A percentile compares a stretch with the other conserved stretches of the same genome.
Evolutionary conservation across 176 grass and related monocot species (phyloP).

Genomic region (Lolium multiflorum): DNA sequence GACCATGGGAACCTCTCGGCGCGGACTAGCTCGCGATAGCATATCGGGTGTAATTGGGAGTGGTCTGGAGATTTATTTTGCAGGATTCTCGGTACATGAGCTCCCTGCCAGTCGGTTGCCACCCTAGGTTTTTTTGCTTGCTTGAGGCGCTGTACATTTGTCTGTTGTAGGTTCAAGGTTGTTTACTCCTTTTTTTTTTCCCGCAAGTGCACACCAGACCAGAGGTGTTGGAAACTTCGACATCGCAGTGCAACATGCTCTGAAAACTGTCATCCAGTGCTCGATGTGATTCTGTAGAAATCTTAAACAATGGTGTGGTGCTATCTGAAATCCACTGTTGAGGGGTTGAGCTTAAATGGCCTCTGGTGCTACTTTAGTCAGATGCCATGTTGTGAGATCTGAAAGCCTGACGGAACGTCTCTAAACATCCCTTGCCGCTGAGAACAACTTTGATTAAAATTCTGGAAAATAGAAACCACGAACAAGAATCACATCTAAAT

Average conservation of each 20-base stretch:
- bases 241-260: not conserved
- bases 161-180: conserved; percentile 31
- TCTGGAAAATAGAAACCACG: no score
- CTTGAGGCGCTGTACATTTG: conserved; percentile 36
- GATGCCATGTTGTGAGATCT: not conserved
- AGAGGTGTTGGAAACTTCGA: not conserved
- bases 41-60: conserved; percentile 27
- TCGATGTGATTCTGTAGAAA: no score
- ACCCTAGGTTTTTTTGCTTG: conserved; percentile 25
- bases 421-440: no score
- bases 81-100: not conserved
- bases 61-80: conserved; percentile 23
- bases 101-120: no score
- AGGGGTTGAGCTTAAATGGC: not conserved
- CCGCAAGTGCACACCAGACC: not conserved
- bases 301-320: no score
- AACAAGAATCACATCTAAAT: no score
- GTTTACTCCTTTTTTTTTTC: not conserved
- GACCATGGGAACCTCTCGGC: not conserved
- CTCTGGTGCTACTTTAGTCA: no score
- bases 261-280: not conserved
- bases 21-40: not conserved
- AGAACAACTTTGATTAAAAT: no score
- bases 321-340: not conserved
- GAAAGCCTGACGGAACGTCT: no score